These are phyloP conservation scores for Podospora pseudopauciseta DNA, from an alignment of 495 filamentous ascomycete species.

Conservation along the genomic window DNA sequence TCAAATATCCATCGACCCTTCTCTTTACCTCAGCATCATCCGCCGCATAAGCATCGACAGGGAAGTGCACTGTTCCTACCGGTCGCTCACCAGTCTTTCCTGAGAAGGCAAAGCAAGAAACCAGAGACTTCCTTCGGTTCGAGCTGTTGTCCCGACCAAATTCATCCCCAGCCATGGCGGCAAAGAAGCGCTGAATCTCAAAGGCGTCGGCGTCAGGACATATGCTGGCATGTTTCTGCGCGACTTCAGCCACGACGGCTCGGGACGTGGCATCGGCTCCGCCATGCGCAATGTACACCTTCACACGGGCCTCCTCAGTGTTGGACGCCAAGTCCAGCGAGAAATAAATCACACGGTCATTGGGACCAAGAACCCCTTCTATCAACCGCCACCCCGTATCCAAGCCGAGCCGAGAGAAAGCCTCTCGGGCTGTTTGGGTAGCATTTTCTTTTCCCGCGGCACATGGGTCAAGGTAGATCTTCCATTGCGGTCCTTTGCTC, in stretches of 20 bases:
- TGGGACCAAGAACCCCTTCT: constrained; percentile 6
- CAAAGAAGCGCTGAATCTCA: constrained; percentile 23
- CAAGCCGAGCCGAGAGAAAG: constrained; percentile 14
- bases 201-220: constrained; percentile 21
- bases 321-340: constrained; percentile 16
- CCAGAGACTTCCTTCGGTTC: not conserved
- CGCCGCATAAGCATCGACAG: constrained; percentile 1
- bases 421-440: constrained; percentile 10
- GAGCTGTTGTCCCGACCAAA: constrained; percentile 1
- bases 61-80: constrained; percentile 7
- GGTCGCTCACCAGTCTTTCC: constrained; percentile 4
- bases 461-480: constrained; percentile 21
- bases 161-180: constrained; percentile 15
- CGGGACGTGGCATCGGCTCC: constrained; percentile 7
- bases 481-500: constrained; percentile 20
- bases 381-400: constrained; percentile 13
- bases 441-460: not conserved
- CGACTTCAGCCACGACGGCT: constrained; percentile 12
- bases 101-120: constrained; percentile 6
- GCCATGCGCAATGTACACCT: constrained; percentile 21
- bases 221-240: constrained; percentile 14
- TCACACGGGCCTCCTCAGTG: constrained; percentile 14
- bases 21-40: constrained; percentile 7
- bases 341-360: constrained; percentile 15
- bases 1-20: not conserved